phyloP scores from a whole-genome alignment of 768 basidiomycete genomes.

The Scleroderma bovista region DNA sequence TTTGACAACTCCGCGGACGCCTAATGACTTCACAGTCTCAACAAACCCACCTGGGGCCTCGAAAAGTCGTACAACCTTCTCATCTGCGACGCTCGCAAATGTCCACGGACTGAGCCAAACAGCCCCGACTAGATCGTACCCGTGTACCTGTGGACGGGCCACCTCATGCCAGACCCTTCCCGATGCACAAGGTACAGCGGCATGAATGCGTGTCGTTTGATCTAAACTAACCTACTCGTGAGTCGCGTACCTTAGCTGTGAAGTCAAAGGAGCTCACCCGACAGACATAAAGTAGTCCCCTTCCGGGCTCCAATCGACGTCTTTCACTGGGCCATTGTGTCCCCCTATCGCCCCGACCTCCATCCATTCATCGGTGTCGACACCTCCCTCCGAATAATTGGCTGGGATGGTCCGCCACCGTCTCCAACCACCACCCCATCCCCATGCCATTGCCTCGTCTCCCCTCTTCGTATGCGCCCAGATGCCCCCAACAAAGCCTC shows the following conservation, averaged over 20 bases:
- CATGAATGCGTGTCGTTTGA: slow-evolving; percentile 90
- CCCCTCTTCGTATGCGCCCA: slow-evolving; percentile 57
- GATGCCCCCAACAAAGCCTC: slow-evolving; percentile 88
- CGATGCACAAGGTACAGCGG: slow-evolving; percentile 33
- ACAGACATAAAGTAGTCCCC: slow-evolving; percentile 85
- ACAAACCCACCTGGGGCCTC: slow-evolving; percentile 85
- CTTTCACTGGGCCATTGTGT: slow-evolving; percentile 74
- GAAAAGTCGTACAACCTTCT: slow-evolving; percentile 92
- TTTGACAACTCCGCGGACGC: slow-evolving; percentile 40
- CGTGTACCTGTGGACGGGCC: slow-evolving; percentile 91
- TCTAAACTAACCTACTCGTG: slow-evolving; percentile 53
- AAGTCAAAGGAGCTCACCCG: slow-evolving; percentile 47
- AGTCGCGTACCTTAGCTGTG: neutral
- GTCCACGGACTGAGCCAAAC: slow-evolving; percentile 69
- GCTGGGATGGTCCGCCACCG: slow-evolving; percentile 57
- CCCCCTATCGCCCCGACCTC: slow-evolving; percentile 81
- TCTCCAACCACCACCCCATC: slow-evolving; percentile 94
- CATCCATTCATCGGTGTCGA: slow-evolving; percentile 51
- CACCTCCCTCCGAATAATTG: slow-evolving; percentile 8
- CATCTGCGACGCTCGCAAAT: slow-evolving; percentile 91
- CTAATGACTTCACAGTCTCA: slow-evolving; percentile 48
- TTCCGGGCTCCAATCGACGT: slow-evolving; percentile 80
- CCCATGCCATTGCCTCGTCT: slow-evolving; percentile 71
- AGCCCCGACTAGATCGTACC: slow-evolving; percentile 84
- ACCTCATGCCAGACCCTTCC: slow-evolving; percentile 73